phyloP scores from a whole-genome alignment of 169 alveolate species.

The Cryptosporidium sp. region DNA sequence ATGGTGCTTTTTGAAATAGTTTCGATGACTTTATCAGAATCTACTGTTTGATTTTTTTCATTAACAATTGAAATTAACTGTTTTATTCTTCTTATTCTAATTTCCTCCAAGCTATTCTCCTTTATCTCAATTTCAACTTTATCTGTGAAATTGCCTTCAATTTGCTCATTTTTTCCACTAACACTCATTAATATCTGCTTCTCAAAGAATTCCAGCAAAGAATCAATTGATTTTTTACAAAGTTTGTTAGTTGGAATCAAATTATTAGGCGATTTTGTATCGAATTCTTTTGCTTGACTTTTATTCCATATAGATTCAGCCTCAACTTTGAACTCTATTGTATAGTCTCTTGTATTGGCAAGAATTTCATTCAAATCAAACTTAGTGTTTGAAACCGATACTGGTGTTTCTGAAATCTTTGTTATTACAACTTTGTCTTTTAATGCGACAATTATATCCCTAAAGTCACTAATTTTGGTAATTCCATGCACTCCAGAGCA shows the following conservation, averaged over 20 bases:
- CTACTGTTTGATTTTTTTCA: neutral
- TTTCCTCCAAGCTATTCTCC: conserved; percentile 18
- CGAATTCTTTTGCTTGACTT: neutral
- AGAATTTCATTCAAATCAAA: neutral
- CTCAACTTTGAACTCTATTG: neutral
- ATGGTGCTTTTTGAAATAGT: conserved; percentile 47
- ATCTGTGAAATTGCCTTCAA: neutral
- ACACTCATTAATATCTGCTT: neutral
- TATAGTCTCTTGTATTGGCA: conserved; percentile 1
- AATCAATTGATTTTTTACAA: conserved; percentile 11
- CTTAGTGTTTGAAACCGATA: neutral
- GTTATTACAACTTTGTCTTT: conserved; percentile 4
- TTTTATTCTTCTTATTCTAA: conserved; percentile 27
- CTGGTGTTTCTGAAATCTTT: neutral
- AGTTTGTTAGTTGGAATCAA: neutral
- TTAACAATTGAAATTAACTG: neutral
- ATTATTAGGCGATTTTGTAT: neutral
- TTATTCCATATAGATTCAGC: neutral
- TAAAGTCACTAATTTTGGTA: conserved; percentile 15
- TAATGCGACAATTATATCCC: neutral
- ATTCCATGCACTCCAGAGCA: conserved; percentile 57
- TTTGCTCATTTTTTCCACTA: neutral
- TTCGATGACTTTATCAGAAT: conserved; percentile 12
- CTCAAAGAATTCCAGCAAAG: neutral
- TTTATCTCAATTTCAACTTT: neutral